Conservation (phyloP, 805 yeast species). For the Zygosaccharomyces rouxii region DNA sequence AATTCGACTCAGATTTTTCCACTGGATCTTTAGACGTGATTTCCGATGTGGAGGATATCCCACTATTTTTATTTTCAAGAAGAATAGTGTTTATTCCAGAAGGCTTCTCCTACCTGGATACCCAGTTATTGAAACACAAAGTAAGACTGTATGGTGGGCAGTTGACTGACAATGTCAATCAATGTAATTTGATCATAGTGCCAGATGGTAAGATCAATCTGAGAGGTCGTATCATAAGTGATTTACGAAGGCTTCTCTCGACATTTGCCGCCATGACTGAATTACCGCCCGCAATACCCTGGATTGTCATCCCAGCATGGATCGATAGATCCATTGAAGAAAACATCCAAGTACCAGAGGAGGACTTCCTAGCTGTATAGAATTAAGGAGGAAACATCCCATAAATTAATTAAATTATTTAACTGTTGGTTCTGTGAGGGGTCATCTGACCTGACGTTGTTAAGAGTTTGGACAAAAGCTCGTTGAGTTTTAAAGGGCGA, state of each 20-base stretch:
- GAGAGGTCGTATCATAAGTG: not conserved
- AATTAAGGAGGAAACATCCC: slow-evolving; percentile 4
- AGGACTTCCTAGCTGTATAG: slow-evolving; percentile 22
- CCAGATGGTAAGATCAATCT: slow-evolving; percentile 14
- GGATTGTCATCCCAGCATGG: slow-evolving; percentile 40
- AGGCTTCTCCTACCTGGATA: not conserved
- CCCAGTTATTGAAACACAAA: slow-evolving; percentile 5
- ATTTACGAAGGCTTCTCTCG: slow-evolving; percentile 5
- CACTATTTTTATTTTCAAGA: slow-evolving; percentile 36
- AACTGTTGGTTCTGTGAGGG: not conserved
- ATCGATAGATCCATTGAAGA: slow-evolving; percentile 34
- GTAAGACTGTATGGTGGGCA: slow-evolving; percentile 46
- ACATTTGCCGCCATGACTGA: slow-evolving; percentile 3
- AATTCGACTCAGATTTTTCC: not conserved
- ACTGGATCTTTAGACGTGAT: slow-evolving; percentile 12
- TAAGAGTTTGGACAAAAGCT: not conserved
- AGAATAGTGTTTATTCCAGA: slow-evolving; percentile 35
- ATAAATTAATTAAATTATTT: not conserved
- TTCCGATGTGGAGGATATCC: slow-evolving; percentile 12
- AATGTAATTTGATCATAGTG: slow-evolving; percentile 41
- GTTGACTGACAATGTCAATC: slow-evolving; percentile 25
- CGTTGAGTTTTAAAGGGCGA: not conserved
- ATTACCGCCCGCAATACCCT: slow-evolving; percentile 23
- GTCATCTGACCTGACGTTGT: not conserved
- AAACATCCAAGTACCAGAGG: slow-evolving; percentile 32